A percentile compares a stretch with the other conserved stretches of the same genome.
Evolutionary conservation across 768 basidiomycete species (phyloP).

Genomic region (Boletus fagicola): DNA sequence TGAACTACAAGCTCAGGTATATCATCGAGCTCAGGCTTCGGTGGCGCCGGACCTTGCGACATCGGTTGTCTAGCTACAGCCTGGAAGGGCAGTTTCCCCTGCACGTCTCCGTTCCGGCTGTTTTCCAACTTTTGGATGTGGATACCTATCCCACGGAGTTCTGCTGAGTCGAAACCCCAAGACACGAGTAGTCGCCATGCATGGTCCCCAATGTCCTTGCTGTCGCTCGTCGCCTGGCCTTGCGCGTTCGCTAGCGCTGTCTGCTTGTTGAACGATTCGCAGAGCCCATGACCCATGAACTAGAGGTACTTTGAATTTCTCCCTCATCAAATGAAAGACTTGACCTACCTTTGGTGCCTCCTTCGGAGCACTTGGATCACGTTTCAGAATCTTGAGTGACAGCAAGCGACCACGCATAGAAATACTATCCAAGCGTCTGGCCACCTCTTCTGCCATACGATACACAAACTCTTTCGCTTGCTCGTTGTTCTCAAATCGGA

Average conservation of each 20-base stretch:
- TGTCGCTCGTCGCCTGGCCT: slow-evolving; percentile 72
- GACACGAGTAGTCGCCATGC: slow-evolving; percentile 73
- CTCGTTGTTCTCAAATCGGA: slow-evolving; percentile 81
- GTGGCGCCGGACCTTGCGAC: slow-evolving; percentile 4
- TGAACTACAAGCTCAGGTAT: slow-evolving; percentile 28
- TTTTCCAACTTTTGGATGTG: slow-evolving; percentile 87
- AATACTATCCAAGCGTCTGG: slow-evolving; percentile 64
- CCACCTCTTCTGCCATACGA: slow-evolving; percentile 76
- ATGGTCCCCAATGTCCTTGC: slow-evolving; percentile 66
- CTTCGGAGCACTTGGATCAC: slow-evolving; percentile 80
- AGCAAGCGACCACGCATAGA: slow-evolving; percentile 70
- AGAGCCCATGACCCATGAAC: slow-evolving; percentile 91
- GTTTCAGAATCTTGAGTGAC: slow-evolving; percentile 86
- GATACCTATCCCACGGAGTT: slow-evolving; percentile 89
- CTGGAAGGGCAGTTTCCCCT: slow-evolving; percentile 61
- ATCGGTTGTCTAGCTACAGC: slow-evolving; percentile 8
- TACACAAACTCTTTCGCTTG: slow-evolving; percentile 79
- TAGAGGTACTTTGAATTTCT: slow-evolving; percentile 28
- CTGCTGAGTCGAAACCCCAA: slow-evolving; percentile 76
- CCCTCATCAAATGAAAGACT: neutral
- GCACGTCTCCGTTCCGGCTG: slow-evolving; percentile 38
- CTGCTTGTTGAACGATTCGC: slow-evolving; percentile 80
- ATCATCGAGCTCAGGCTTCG: neutral
- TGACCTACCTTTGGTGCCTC: slow-evolving; percentile 82
- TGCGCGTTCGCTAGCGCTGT: slow-evolving; percentile 53